Evolutionary conservation across 805 yeast genomes (phyloP), one percentile per base, ranked within the genome.

Genomic region (Wickerhamiella galacta): DNA sequence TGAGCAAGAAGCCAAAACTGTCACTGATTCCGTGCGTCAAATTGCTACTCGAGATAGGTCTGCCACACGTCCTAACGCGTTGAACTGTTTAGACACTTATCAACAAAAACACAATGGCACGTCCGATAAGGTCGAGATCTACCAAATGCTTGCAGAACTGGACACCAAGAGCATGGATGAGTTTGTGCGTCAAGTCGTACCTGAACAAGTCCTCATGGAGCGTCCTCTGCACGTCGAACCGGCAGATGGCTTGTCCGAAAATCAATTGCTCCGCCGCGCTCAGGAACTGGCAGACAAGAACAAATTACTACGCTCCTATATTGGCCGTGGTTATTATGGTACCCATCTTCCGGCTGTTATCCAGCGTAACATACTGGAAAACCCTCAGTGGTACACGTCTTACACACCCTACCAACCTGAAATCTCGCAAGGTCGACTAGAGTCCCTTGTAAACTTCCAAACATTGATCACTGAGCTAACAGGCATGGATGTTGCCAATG

Each of bases 371-470:
- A 57, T 90, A 37, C 61, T 90, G 36, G 98, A 90, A 56, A 72
- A 76, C 39, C 98, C 98, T 4, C 94, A 83, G 52, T 90, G 98
- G 98, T 90, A 90, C 63, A 90, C 98, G 15, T 82, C 95, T 1
- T 90, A 90, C 54, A 90, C 98, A 16, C 98, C 98, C 22, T 90
- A 90, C 56, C 98, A 90, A 60, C 95, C 98, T 1, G 98, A 90
- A 55, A 85, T 90, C 37, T 78, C 95, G 1, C 98, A 90, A 58
- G 98, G 98, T 34, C 72, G 98, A 47, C 66, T 90, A 46, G 94
- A 87, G 58, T 72, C 90, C 16, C 61, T 90, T 40, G 61, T 90
- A 40, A 90, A 90, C 57, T 90, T 69, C 60, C 98, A 90, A 60
- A 90, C 98, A n/a, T 64, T 87, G 49, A 65, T 90, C 11, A 58